These are phyloP conservation scores for Phytophthora citrophthora DNA, from an alignment of 352 stramenopile species.

Conservation along the genomic window DNA sequence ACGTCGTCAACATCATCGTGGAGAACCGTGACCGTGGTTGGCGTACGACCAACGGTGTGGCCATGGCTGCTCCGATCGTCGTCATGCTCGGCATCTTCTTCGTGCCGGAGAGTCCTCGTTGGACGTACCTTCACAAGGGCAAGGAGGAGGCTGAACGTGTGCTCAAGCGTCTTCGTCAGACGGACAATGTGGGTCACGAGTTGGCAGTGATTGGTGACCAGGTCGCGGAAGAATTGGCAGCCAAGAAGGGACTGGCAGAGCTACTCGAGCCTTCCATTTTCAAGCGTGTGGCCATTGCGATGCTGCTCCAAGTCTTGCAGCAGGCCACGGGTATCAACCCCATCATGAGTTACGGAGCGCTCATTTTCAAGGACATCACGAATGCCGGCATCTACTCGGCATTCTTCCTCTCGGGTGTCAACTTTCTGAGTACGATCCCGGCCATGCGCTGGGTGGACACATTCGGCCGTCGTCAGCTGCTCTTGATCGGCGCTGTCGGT, in stretches of 20 bases:
- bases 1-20: too few species aligned
- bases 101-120: too few species aligned
- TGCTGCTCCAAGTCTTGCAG: slow-evolving; percentile 20
- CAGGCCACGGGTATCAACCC: slow-evolving; percentile 38
- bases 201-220: slow-evolving; percentile 5
- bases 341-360: slow-evolving; percentile 19
- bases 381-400: slow-evolving; percentile 16
- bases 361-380: slow-evolving; percentile 1
- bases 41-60: too few species aligned
- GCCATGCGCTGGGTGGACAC: too few species aligned
- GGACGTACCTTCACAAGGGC: too few species aligned
- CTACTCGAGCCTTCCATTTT: slow-evolving; percentile 29
- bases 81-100: too few species aligned
- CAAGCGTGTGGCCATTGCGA: slow-evolving; percentile 22
- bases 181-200: slow-evolving; percentile 4
- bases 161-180: background rate
- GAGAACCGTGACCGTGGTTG: too few species aligned
- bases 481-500: slow-evolving; percentile 46
- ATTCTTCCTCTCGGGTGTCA: slow-evolving; percentile 28
- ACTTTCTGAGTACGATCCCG: too few species aligned
- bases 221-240: slow-evolving; percentile 33
- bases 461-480: background rate
- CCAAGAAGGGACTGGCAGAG: slow-evolving; percentile 22
- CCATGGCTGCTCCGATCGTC: too few species aligned
- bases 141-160: background rate